These are phyloP conservation scores for Citrus australasica DNA, from an alignment of 345 rosid species.

Conservation along the genomic window DNA sequence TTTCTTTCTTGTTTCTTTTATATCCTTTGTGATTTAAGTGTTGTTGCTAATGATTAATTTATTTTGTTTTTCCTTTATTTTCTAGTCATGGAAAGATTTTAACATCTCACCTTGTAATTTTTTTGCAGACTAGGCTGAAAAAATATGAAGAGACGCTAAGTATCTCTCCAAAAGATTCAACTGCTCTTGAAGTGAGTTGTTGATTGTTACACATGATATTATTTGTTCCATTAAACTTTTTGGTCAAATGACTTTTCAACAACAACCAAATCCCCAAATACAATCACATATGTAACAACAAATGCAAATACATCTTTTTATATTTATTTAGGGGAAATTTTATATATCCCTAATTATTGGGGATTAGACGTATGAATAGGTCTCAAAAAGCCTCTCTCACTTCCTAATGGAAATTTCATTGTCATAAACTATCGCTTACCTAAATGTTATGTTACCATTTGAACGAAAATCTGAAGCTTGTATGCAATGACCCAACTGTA, in stretches of 20 bases:
- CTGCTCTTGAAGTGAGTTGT: slow-evolving; percentile 79
- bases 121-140: slow-evolving; percentile 70
- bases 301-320: neutral
- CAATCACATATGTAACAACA: neutral
- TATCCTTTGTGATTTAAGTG: neutral
- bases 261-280: neutral
- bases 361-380: neutral
- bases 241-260: neutral
- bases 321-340: neutral
- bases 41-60: neutral
- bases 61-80: neutral
- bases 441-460: neutral
- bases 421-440: neutral
- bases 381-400: neutral
- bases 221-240: neutral
- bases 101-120: slow-evolving; percentile 5
- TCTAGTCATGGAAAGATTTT: neutral
- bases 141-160: slow-evolving; percentile 61
- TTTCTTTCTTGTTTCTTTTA: neutral
- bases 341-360: neutral
- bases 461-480: neutral
- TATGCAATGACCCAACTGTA: neutral
- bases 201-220: neutral
- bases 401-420: neutral
- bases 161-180: slow-evolving; percentile 60